Percentiles rank a stretch among this genome's conserved stretches.
These are phyloP conservation scores for Protomyces pachydermus DNA, from an alignment of 1,139 yeast species.

Conservation along the genomic window DNA sequence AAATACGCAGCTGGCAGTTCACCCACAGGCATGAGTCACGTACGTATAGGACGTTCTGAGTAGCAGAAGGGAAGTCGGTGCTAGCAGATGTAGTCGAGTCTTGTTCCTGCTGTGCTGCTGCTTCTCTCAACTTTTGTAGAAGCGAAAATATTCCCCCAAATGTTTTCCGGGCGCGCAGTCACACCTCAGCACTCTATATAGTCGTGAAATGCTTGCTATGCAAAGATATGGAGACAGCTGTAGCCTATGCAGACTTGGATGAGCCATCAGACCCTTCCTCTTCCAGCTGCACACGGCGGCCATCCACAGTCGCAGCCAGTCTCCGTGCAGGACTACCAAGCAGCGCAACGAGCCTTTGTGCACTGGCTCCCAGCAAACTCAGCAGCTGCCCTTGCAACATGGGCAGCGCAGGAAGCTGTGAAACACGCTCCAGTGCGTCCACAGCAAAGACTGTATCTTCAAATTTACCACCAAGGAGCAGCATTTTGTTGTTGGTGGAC, in stretches of 20 bases:
- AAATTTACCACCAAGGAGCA: slow-evolving; percentile 17
- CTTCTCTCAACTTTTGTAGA: neutral
- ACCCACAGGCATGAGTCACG: too few relatives aligned
- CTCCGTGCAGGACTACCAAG: slow-evolving; percentile 20
- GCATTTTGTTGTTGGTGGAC: slow-evolving; percentile 5
- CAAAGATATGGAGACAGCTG: neutral
- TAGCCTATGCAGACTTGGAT: neutral
- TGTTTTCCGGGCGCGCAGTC: neutral
- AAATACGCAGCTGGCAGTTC: too few relatives aligned
- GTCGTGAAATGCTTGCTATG: neutral
- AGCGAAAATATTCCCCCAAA: neutral
- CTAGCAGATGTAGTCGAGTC: neutral
- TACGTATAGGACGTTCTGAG: too few relatives aligned
- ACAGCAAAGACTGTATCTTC: slow-evolving; percentile 16
- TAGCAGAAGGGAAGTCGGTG: slow-evolving; percentile 1
- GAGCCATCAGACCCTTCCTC: neutral
- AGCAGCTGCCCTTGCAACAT: slow-evolving; percentile 13
- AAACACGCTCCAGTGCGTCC: slow-evolving; percentile 7
- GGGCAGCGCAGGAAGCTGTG: slow-evolving; percentile 13
- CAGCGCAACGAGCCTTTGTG: slow-evolving; percentile 7
- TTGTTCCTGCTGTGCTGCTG: neutral
- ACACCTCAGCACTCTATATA: neutral
- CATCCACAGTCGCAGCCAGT: slow-evolving; percentile 16
- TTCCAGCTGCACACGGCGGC: slow-evolving; percentile 11
- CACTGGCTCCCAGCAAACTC: slow-evolving; percentile 12